Conservation (phyloP, 371 early-diverging fungal species). For the Mucor sp. region DNA sequence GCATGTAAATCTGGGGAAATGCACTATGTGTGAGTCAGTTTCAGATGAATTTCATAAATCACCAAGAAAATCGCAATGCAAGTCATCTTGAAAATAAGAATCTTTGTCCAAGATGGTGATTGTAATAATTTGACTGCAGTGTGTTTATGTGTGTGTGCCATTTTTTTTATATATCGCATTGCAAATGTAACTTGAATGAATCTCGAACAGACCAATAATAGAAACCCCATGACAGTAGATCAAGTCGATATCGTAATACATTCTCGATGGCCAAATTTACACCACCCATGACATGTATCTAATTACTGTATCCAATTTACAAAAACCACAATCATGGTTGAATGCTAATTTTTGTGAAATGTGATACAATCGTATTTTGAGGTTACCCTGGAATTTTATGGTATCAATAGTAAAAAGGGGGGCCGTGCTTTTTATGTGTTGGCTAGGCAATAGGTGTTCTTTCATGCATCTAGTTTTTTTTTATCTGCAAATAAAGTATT, state of each 20-base stretch:
- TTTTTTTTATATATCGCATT: background rate
- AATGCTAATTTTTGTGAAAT: background rate
- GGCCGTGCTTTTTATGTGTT: background rate
- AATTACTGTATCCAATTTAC: background rate
- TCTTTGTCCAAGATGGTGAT: background rate
- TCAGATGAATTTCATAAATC: background rate
- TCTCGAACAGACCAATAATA: background rate
- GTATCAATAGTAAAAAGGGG: background rate
- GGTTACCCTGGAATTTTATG: background rate
- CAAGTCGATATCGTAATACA: background rate
- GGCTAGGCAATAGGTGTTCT: background rate
- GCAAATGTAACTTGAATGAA: background rate
- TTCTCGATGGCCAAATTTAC: background rate
- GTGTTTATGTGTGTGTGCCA: background rate
- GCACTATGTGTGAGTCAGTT: background rate
- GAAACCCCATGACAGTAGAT: background rate
- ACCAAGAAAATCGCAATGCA: background rate
- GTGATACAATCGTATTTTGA: background rate
- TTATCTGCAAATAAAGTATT: background rate
- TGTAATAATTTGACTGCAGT: background rate
- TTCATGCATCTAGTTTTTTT: background rate
- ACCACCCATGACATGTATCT: background rate
- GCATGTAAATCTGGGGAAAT: slow-evolving; percentile 1
- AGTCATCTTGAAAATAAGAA: background rate
- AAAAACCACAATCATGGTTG: slow-evolving; percentile 1